Evolutionary conservation across 768 basidiomycete species (phyloP).

Genomic region (Collybiopsis confluens): DNA sequence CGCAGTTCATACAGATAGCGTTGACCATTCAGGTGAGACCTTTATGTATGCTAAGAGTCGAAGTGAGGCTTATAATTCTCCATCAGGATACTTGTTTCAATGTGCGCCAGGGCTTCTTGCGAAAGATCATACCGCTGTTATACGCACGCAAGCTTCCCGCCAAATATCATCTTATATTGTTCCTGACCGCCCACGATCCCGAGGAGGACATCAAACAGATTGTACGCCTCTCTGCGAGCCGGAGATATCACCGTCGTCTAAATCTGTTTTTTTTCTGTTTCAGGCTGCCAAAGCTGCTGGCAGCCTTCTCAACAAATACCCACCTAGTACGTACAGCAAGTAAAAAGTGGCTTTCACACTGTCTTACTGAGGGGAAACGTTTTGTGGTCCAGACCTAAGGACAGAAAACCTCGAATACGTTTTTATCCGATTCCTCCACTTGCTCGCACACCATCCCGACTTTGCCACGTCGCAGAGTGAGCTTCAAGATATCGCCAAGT

Average conservation of each 20-base stretch:
- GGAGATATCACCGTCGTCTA: too few species aligned
- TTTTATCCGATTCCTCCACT: constrained; percentile 81
- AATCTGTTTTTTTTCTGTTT: too few species aligned
- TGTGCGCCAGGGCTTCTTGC: constrained; percentile 75
- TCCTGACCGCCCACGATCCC: constrained; percentile 88
- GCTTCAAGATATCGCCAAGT: constrained; percentile 80
- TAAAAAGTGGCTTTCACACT: too few species aligned
- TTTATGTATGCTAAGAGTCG: constrained; percentile 1
- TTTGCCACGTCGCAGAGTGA: constrained; percentile 66
- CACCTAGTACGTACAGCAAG: constrained; percentile 32
- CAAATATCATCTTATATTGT: constrained; percentile 79
- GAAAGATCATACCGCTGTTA: constrained; percentile 67
- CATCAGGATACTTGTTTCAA: constrained; percentile 84
- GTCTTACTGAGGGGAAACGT: too few species aligned
- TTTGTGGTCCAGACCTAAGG: constrained; percentile 36
- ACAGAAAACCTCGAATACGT: constrained; percentile 74
- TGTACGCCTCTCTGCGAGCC: too few species aligned
- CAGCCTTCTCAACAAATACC: constrained; percentile 42
- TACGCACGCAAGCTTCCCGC: constrained; percentile 59
- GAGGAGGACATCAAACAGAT: constrained; percentile 71
- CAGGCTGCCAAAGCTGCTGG: constrained; percentile 57
- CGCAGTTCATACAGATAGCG: constrained; percentile 65
- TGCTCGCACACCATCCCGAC: constrained; percentile 94
- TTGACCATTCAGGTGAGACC: constrained; percentile 68
- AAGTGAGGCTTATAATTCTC: not conserved